A percentile compares a stretch with the other conserved stretches of the same genome.
Evolutionary conservation across 257 asterid genomes (phyloP).

Genomic region (Anisodus acutangulus): DNA sequence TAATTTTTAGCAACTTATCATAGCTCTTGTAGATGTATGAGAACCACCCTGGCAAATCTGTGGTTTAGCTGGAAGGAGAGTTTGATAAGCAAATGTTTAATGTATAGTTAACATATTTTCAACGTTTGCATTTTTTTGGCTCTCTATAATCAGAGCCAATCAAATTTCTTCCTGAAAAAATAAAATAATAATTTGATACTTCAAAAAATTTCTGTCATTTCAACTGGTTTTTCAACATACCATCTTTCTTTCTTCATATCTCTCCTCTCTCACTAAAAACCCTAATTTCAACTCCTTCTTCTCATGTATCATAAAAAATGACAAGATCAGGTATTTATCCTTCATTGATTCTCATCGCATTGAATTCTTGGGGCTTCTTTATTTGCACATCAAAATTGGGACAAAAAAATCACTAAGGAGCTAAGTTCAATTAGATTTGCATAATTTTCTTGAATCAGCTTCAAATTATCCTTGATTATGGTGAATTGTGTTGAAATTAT

Average conservation of each 20-base stretch:
- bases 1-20: too few species aligned
- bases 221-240: constrained; percentile 37
- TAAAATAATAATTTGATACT: constrained; percentile 27
- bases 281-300: constrained; percentile 57
- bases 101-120: not conserved
- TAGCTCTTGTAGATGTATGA: too few species aligned
- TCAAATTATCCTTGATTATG: constrained; percentile 41
- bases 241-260: constrained; percentile 36
- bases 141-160: constrained; percentile 41
- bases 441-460: constrained; percentile 39
- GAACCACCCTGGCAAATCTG: not conserved
- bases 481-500: constrained; percentile 18
- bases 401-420: not conserved
- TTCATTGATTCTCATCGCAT: constrained; percentile 35
- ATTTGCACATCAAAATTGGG: constrained; percentile 25
- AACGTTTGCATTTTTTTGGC: constrained; percentile 19
- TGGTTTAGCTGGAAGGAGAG: not conserved
- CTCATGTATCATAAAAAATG: constrained; percentile 37
- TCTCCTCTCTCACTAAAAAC: constrained; percentile 47
- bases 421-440: constrained; percentile 44
- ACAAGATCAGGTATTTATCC: constrained; percentile 50
- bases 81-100: not conserved
- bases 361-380: constrained; percentile 27
- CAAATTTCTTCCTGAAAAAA: constrained; percentile 31
- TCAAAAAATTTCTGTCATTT: constrained; percentile 28